These are phyloP conservation scores for Ceratobasidium sp. DNA, from an alignment of 1,284 basidiomycete species.

Conservation along the genomic window DNA sequence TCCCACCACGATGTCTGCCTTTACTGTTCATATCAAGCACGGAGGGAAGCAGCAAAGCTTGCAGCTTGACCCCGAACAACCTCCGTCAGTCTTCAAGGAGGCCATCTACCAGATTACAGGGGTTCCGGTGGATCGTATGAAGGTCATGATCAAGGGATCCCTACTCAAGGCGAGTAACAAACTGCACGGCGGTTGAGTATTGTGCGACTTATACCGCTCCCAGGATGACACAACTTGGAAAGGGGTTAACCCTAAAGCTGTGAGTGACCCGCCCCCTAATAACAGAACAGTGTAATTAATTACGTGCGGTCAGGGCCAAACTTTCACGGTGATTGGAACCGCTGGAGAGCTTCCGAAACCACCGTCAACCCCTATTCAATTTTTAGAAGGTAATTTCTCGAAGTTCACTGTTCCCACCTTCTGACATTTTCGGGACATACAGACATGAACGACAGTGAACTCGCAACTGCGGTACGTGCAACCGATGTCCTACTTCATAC, in stretches of 20 bases:
- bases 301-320: constrained; percentile 66
- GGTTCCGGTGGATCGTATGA: constrained; percentile 91
- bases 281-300: constrained; percentile 39
- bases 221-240: constrained; percentile 88
- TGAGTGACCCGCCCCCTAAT: constrained; percentile 55
- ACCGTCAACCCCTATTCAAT: constrained; percentile 80
- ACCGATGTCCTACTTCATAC: constrained; percentile 1
- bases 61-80: constrained; percentile 71
- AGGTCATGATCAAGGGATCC: constrained; percentile 97
- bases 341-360: constrained; percentile 92
- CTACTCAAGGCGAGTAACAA: constrained; percentile 74
- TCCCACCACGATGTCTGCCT: constrained; percentile 39
- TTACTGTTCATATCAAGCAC: constrained; percentile 85
- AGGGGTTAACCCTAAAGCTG: constrained; percentile 83
- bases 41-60: constrained; percentile 80
- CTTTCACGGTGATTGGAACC: constrained; percentile 90
- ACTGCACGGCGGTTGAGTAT: neutral
- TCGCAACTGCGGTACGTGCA: constrained; percentile 79
- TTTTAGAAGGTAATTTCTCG: constrained; percentile 72
- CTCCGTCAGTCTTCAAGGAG: constrained; percentile 83
- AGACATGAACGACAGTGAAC: constrained; percentile 87
- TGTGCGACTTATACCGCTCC: neutral
- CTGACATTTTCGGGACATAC: constrained; percentile 49
- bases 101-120: constrained; percentile 84
- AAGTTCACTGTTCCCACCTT: constrained; percentile 1